A percentile compares a stretch with the other conserved stretches of the same genome.
Evolutionary conservation across 495 filamentous ascomycete genomes (phyloP).

Genomic region (Penicillium subrubescens): DNA sequence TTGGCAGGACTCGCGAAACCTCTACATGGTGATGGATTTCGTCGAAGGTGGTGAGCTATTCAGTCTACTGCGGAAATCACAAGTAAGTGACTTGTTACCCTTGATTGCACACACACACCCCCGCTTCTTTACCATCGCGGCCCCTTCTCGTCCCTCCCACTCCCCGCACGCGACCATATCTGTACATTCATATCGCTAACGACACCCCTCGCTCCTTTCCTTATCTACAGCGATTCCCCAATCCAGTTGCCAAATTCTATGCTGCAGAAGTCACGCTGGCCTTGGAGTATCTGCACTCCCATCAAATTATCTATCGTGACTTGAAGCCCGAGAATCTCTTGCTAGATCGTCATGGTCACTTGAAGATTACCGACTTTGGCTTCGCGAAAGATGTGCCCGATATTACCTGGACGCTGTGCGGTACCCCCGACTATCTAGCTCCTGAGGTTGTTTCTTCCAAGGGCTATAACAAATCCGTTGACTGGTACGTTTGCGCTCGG

Average conservation of each 20-base stretch:
- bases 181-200: not conserved
- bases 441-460: slow-evolving; percentile 97
- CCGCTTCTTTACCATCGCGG: not conserved
- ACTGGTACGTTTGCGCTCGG: slow-evolving; percentile 69
- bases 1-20: slow-evolving; percentile 90
- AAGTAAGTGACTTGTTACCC: slow-evolving; percentile 60
- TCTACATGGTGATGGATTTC: slow-evolving; percentile 99
- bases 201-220: not conserved
- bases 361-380: slow-evolving; percentile 99
- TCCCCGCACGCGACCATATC: not conserved
- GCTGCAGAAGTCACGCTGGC: slow-evolving; percentile 96
- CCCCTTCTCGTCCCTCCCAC: not conserved
- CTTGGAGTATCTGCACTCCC: slow-evolving; percentile 91
- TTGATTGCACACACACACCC: not conserved
- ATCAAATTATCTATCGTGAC: slow-evolving; percentile 97
- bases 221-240: slow-evolving; percentile 81
- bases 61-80: slow-evolving; percentile 91
- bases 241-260: slow-evolving; percentile 98
- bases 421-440: slow-evolving; percentile 97
- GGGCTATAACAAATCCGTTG: slow-evolving; percentile 98
- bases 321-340: slow-evolving; percentile 96
- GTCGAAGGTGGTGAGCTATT: slow-evolving; percentile 99
- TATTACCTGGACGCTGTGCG: slow-evolving; percentile 98
- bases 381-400: slow-evolving; percentile 98
- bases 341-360: slow-evolving; percentile 91